A percentile compares a stretch with the other conserved stretches of the same genome.
Evolutionary conservation across 2,329 filamentous ascomycete genomes (phyloP).

Genomic region (Pseudocercospora pini-densiflorae): DNA sequence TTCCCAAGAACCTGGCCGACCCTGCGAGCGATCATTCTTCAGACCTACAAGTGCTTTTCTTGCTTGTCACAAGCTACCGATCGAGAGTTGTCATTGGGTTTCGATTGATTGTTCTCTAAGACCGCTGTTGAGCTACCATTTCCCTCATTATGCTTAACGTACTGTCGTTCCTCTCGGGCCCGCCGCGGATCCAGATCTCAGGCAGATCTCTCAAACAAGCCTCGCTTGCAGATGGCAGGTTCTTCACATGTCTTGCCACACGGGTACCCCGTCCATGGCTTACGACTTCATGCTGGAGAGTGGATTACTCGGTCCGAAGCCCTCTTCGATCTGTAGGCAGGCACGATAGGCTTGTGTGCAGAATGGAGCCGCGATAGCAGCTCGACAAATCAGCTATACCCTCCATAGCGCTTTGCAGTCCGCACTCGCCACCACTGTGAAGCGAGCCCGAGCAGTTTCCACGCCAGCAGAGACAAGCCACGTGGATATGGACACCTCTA

Average conservation of each 20-base stretch:
- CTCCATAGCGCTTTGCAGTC: neutral
- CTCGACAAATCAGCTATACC: neutral
- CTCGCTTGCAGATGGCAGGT: neutral
- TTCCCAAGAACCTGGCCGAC: neutral
- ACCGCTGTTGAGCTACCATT: neutral
- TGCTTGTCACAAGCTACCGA: neutral
- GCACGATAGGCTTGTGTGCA: slow-evolving; percentile 4
- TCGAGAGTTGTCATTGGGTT: neutral
- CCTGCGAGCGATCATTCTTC: neutral
- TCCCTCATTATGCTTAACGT: neutral
- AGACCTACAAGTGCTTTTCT: neutral
- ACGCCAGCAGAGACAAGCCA: neutral
- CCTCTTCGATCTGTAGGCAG: neutral
- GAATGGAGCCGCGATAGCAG: neutral
- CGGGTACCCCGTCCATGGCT: neutral
- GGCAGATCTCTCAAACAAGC: neutral
- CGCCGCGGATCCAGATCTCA: slow-evolving; percentile 2
- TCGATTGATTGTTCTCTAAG: neutral
- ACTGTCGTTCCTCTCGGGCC: neutral
- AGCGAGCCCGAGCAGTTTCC: neutral
- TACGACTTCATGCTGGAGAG: slow-evolving; percentile 5
- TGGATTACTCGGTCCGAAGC: neutral
- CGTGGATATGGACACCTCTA: neutral
- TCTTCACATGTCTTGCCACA: neutral
- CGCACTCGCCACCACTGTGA: neutral